A percentile compares a stretch with the other conserved stretches of the same genome.
phyloP scores from a whole-genome alignment of 1,284 basidiomycete species.

The Sporisorium exsertum region DNA sequence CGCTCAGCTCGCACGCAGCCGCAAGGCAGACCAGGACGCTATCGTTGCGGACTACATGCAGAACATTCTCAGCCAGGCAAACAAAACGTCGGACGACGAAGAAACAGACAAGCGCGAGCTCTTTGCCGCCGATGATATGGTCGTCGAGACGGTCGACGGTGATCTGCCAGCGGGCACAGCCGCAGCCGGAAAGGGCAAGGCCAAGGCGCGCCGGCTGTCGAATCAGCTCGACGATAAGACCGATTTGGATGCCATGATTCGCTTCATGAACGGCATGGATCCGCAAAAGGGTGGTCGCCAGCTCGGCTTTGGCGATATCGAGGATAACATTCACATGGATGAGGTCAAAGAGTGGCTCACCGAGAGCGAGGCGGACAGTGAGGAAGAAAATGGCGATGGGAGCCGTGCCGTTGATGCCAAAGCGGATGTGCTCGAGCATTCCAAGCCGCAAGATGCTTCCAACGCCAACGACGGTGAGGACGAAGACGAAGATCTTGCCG shows the following conservation, averaged over 20 bases:
- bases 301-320: constrained; percentile 60
- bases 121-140: constrained; percentile 20
- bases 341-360: constrained; percentile 63
- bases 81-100: constrained; percentile 18
- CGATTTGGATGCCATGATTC: constrained; percentile 57
- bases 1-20: constrained; percentile 28
- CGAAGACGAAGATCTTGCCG: constrained; percentile 29
- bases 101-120: constrained; percentile 12
- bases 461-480: constrained; percentile 36
- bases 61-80: constrained; percentile 55
- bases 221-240: constrained; percentile 39
- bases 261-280: constrained; percentile 64
- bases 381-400: constrained; percentile 12
- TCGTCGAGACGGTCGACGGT: constrained; percentile 31
- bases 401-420: neutral
- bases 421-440: neutral
- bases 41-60: constrained; percentile 66
- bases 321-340: constrained; percentile 46
- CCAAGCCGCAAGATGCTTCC: neutral
- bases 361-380: constrained; percentile 45
- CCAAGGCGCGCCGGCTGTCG: constrained; percentile 30
- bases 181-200: constrained; percentile 26
- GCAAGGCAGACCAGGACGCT: constrained; percentile 53
- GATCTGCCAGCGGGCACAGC: constrained; percentile 2
- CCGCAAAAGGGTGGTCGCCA: constrained; percentile 55